Conservation (phyloP, 306 rosid genomes). For the Betula pendula region DNA sequence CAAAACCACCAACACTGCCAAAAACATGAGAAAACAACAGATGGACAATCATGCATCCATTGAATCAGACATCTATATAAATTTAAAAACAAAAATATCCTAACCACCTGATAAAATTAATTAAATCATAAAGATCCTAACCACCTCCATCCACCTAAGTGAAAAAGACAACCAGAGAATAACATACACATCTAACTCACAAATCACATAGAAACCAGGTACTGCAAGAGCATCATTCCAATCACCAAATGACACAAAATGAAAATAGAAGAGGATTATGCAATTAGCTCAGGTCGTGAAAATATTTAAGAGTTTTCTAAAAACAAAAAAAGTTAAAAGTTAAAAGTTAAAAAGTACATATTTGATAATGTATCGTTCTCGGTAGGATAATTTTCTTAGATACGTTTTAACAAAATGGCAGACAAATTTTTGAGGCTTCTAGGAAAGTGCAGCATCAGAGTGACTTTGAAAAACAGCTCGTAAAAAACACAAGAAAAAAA, state of each 20-base stretch:
- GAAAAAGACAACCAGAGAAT: neutral
- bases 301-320: neutral
- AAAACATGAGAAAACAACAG: constrained; percentile 22
- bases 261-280: neutral
- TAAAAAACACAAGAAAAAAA: neutral
- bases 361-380: neutral
- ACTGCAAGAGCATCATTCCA: constrained; percentile 33
- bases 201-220: neutral
- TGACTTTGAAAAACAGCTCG: neutral
- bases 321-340: neutral
- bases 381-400: neutral
- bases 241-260: constrained; percentile 16
- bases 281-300: neutral
- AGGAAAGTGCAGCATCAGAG: neutral
- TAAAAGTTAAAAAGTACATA: neutral
- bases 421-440: neutral
- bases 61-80: neutral
- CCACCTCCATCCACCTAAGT: constrained; percentile 31
- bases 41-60: constrained; percentile 28
- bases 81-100: neutral
- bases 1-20: constrained; percentile 9
- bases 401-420: neutral
- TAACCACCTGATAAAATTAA: neutral
- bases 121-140: constrained; percentile 6
- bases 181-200: constrained; percentile 4